Percentiles rank a stretch among this genome's conserved stretches.
These are phyloP conservation scores for Coemansia sp. DNA, from an alignment of 192 early-diverging fungal genomes.

Conservation along the genomic window DNA sequence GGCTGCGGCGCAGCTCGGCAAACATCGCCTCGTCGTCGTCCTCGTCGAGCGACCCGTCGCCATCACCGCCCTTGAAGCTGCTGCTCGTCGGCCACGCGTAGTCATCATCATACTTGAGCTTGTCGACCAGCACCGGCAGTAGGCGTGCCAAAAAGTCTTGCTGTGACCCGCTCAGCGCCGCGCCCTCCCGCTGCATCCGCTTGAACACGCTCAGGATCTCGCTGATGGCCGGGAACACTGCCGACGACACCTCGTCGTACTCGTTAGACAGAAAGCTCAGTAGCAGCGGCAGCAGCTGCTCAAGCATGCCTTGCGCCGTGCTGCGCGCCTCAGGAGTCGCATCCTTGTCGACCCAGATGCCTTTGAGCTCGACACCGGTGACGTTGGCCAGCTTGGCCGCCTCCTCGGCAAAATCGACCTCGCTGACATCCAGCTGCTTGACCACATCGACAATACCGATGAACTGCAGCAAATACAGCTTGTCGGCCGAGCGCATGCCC, in stretches of 20 bases:
- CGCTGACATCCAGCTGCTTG: conserved; percentile 32
- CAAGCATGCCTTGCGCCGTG: conserved; percentile 62
- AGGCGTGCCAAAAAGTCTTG: conserved; percentile 33
- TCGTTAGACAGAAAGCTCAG: conserved; percentile 78
- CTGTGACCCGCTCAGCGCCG: conserved; percentile 16
- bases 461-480: conserved; percentile 78
- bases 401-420: conserved; percentile 44
- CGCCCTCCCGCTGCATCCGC: conserved; percentile 41
- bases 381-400: conserved; percentile 44
- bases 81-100: conserved; percentile 56
- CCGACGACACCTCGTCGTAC: conserved; percentile 75
- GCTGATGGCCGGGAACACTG: conserved; percentile 74
- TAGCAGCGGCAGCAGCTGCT: conserved; percentile 71
- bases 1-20: conserved; percentile 51
- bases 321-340: conserved; percentile 30
- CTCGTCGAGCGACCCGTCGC: conserved; percentile 69
- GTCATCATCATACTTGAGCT: conserved; percentile 90
- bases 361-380: conserved; percentile 33
- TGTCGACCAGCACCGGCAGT: conserved; percentile 62
- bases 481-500: conserved; percentile 89
- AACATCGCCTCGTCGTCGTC: conserved; percentile 61
- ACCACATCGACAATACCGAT: conserved; percentile 46
- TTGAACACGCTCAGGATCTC: conserved; percentile 67
- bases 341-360: conserved; percentile 39
- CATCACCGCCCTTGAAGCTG: conserved; percentile 31